Base-by-base conservation (phyloP, 2,329 filamentous ascomycete genomes). In the Sclerotinia minor region DNA sequence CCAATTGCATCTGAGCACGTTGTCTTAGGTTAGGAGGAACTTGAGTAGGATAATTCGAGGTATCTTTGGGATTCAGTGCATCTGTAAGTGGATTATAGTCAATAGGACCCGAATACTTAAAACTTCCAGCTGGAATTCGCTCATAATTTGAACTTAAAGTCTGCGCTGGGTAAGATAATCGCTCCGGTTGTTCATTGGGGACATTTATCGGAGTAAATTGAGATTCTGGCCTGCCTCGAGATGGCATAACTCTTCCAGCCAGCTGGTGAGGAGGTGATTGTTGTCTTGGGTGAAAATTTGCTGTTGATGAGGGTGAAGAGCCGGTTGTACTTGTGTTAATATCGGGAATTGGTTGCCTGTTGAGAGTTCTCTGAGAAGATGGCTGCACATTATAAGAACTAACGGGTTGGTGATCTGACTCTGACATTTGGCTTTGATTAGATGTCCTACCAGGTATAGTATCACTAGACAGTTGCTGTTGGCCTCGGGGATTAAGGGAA, bases 201-300 rank as follows among this genome's bases (percentile, higher is more conserved):
- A 19, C 17, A 54, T 21, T 11, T 32, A 5, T 0, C 13, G 19
- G 7, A 4, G 0, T 21, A 5, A 17, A 11, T 0, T 21, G 29
- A 35, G 52, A 19, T 32, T 32, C 52, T 35, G 29, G 9, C 3
- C n/a, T 8, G 9, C 52, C 26, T 54, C 44, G 1, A 15, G 29
- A 29, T 60, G 41, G 13, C 41, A 29, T 32, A 9, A 5, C 9
- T 21, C n/a, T 44, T 3, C 9, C 26, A 47, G 41, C 24, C 35
- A 24, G 5, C 29, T 35, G 57, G 21, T 29, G 1, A 24, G 26
- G n/a, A 26, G 1, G 35, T 17, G 7, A 1, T 15, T 26, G 2
- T 19, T 60, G 26, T 4, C n/a, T 41, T 26, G 35, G 8, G n/a
- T 8, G 13, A 17, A 41, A 19, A 24, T 5, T 29, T 24, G 13